A percentile compares a stretch with the other conserved stretches of the same genome.
Evolutionary conservation across 2,329 filamentous ascomycete species (phyloP).

Genomic region (Fusarium dlaminii): DNA sequence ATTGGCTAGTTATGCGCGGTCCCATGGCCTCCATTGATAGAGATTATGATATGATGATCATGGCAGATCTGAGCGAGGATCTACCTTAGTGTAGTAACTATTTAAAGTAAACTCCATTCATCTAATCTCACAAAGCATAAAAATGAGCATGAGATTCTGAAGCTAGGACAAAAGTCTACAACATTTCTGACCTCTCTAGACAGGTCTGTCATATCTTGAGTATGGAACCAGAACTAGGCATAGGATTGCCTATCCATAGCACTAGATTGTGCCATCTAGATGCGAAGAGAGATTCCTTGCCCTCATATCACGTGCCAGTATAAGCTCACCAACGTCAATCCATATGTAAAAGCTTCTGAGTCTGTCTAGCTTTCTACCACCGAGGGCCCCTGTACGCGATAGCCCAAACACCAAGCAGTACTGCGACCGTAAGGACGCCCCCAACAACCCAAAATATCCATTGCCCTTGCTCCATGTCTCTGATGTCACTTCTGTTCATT

Average conservation of each 20-base stretch:
- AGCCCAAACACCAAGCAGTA: not conserved
- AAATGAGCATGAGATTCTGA: no score
- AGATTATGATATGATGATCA: not conserved
- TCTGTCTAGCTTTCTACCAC: not conserved
- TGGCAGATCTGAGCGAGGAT: not conserved
- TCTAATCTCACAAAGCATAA: no score
- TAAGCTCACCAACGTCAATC: rapidly evolving
- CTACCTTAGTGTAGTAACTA: not conserved
- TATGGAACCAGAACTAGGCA: not conserved
- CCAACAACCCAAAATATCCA: not conserved
- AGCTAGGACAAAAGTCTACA: not conserved
- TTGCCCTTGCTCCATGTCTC: not conserved
- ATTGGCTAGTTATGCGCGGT: not conserved
- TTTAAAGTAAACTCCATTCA: not conserved
- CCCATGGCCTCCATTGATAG: not conserved
- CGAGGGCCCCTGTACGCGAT: not conserved
- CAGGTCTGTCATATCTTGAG: not conserved
- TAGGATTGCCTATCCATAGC: not conserved
- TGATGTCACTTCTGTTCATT: not conserved
- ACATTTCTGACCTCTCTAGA: not conserved
- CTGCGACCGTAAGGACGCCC: rapidly evolving
- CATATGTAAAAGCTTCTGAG: not conserved
- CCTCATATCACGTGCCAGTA: not conserved
- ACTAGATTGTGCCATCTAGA: not conserved
- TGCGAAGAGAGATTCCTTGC: not conserved